Percentiles rank a stretch among this genome's conserved stretches.
phyloP scores from a whole-genome alignment of 768 basidiomycete genomes.

The Tylopilus subfusipes region DNA sequence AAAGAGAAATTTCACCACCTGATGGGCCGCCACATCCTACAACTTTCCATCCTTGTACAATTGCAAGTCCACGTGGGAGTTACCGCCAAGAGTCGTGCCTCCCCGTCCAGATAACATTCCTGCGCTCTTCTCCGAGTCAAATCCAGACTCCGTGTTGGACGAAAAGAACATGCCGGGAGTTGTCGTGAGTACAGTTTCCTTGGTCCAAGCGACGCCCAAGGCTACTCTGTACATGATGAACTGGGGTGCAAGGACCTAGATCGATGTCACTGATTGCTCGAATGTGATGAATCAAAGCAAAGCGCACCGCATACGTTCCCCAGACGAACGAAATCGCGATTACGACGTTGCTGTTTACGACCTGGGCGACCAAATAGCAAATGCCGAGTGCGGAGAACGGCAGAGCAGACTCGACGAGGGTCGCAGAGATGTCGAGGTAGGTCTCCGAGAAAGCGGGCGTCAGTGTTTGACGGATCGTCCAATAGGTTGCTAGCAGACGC shows the following conservation, averaged over 20 bases:
- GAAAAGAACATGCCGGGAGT: not conserved
- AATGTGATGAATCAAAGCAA: not conserved
- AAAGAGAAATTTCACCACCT: not conserved
- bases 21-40: not conserved
- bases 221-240: not conserved
- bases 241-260: not conserved
- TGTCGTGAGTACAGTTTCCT: not conserved
- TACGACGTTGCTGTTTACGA: not conserved
- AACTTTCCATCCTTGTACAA: constrained; percentile 2
- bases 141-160: not conserved
- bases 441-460: not conserved
- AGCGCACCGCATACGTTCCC: not conserved
- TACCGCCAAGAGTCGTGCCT: not conserved
- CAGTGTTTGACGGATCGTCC: not conserved
- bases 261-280: not conserved
- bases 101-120: not conserved
- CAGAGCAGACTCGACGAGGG: not conserved
- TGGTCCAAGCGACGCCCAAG: not conserved
- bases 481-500: not conserved
- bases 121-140: not conserved
- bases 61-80: not conserved
- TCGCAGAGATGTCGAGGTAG: not conserved
- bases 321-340: not conserved
- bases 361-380: not conserved
- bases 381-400: not conserved